A percentile compares a stretch with the other conserved stretches of the same genome.
Evolutionary conservation across 257 asterid genomes (phyloP).

Genomic region (Ilex aquifolium): DNA sequence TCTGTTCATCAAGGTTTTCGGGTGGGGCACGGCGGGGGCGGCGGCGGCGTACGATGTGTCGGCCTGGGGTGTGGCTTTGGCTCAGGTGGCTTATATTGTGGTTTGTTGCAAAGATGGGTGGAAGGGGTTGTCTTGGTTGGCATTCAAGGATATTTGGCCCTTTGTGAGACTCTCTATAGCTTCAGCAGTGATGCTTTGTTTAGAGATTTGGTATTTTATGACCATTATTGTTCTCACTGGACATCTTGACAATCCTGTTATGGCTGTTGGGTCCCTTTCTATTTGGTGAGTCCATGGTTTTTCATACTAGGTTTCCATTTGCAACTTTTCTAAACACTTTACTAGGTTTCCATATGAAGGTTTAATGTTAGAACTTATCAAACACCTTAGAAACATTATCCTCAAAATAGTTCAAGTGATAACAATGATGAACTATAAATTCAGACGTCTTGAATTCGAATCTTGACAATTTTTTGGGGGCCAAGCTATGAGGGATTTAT

Average conservation of each 20-base stretch:
- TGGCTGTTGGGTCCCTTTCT: constrained; percentile 93
- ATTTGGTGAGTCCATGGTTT: constrained; percentile 48
- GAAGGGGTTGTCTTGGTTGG: constrained; percentile 73
- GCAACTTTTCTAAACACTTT: not conserved
- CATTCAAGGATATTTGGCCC: constrained; percentile 67
- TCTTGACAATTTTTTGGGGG: too few relatives aligned
- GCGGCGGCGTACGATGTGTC: constrained; percentile 83
- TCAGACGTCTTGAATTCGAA: too few relatives aligned
- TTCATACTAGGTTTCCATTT: not conserved
- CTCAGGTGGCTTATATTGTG: constrained; percentile 62
- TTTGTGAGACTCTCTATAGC: constrained; percentile 69
- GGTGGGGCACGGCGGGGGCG: constrained; percentile 90
- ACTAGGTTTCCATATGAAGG: not conserved
- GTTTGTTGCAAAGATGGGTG: constrained; percentile 89
- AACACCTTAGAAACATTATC: too few relatives aligned
- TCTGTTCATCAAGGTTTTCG: constrained; percentile 51
- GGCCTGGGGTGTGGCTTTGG: constrained; percentile 69
- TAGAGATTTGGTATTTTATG: constrained; percentile 99
- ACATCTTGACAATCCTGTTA: constrained; percentile 79
- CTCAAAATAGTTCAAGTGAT: too few relatives aligned
- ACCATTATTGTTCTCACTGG: constrained; percentile 90
- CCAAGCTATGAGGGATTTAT: too few relatives aligned
- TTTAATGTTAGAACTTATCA: not conserved
- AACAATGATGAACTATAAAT: too few relatives aligned
- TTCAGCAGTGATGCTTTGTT: constrained; percentile 88